Evolutionary conservation across 805 yeast genomes (phyloP).

Genomic region (Nematodospora valgi): DNA sequence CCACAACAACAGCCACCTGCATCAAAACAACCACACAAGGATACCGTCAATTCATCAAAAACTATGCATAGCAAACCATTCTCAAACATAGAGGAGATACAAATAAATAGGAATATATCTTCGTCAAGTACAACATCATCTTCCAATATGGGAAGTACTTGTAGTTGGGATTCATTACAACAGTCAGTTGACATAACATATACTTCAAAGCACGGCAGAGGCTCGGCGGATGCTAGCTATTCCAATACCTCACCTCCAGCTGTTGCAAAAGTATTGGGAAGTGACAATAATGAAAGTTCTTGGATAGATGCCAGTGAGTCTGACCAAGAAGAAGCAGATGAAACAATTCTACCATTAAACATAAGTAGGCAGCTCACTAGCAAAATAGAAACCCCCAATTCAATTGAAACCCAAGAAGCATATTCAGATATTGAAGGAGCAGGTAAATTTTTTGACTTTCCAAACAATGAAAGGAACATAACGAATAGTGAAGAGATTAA

Average conservation of each 20-base stretch:
- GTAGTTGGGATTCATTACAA: slow-evolving; percentile 30
- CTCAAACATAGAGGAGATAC: background rate
- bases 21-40: no score
- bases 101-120: slow-evolving; percentile 3
- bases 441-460: slow-evolving; percentile 36
- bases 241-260: background rate
- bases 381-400: background rate
- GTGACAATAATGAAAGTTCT: background rate
- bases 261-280: slow-evolving; percentile 1
- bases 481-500: slow-evolving; percentile 26
- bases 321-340: slow-evolving; percentile 2
- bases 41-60: background rate
- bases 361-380: slow-evolving; percentile 7
- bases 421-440: slow-evolving; percentile 27
- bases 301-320: slow-evolving; percentile 4
- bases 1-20: no score
- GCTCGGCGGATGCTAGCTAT: background rate
- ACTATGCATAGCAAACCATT: background rate
- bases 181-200: slow-evolving; percentile 19
- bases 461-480: slow-evolving; percentile 29
- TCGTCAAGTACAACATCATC: slow-evolving; percentile 1
- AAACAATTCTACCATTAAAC: slow-evolving; percentile 14
- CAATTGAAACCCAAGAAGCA: background rate
- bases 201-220: background rate
- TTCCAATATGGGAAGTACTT: slow-evolving; percentile 2